phyloP scores from a whole-genome alignment of 2,329 filamentous ascomycete genomes.

The Fusarium gaditjirri region DNA sequence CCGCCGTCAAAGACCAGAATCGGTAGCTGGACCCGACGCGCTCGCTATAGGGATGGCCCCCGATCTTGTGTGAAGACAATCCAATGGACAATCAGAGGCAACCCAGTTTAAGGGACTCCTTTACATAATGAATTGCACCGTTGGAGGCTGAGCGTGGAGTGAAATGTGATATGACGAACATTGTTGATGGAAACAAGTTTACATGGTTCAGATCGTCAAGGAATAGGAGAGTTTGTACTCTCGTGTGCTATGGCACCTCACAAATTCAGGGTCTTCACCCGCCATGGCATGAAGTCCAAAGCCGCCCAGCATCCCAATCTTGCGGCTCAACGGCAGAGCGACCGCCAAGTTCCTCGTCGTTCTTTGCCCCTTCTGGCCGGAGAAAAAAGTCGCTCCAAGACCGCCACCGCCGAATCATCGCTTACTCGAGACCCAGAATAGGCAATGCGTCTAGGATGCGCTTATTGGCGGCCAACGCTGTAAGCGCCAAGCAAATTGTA shows the following conservation, averaged over 20 bases:
- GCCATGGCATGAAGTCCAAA: not conserved
- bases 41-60: not conserved
- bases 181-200: not conserved
- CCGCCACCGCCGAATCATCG: conserved; percentile 19
- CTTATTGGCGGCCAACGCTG: conserved; percentile 20
- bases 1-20: conserved; percentile 2
- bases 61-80: conserved; percentile 6
- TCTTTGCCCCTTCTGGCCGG: conserved; percentile 10
- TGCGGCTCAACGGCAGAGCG: conserved; percentile 33
- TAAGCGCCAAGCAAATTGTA: conserved; percentile 9
- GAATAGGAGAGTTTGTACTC: not conserved
- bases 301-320: not conserved
- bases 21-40: conserved; percentile 14
- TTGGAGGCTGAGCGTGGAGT: not conserved
- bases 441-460: conserved; percentile 19
- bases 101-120: not conserved
- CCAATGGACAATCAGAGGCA: not conserved
- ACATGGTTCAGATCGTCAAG: not conserved
- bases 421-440: conserved; percentile 13
- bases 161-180: not conserved
- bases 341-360: conserved; percentile 21
- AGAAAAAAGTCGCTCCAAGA: not conserved
- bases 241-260: not conserved
- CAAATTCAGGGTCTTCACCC: not conserved
- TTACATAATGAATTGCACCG: conserved; percentile 13